Base-by-base conservation (phyloP, 257 asterid species). In the Galeopsis tetrahit region DNA sequence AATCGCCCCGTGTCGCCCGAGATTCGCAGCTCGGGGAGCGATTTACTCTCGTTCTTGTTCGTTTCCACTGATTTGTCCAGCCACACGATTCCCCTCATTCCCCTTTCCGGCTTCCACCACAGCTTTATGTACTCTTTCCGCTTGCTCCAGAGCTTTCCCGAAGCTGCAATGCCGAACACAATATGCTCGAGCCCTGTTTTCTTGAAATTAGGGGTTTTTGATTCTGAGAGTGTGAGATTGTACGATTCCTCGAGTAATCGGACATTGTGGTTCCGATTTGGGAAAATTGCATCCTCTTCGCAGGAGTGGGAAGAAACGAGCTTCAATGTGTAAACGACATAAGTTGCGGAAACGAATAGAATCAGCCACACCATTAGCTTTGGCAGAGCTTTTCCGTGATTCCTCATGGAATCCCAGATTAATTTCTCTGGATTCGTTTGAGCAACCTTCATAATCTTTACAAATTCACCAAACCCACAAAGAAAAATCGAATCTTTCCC, bases 81-180 rank as follows among this genome's bases (percentile, higher is more conserved):
- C 94, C 90, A 88, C 17, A 88, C 94, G 34, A 71, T 75, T 3
- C 94, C 93, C 8, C 94, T 80, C 83, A 86, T 85, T 53, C 44
- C 9, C 48, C 68, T 74, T 28, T 82, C 82, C 39, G 88, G 88
- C 60, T 62, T 62, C 90, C 89, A 87, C 93, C 93, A 87, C 7
- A 85, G 78, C 32, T 85, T 87, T 10, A 87, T 85, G 82, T 87
- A 87, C 83, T 87, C 89, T 66, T 87, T 85, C 21, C 93, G 51
- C 61, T 78, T 66, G 9, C 58, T 55, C 94, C 94, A 88, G 6
- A 88, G 81, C 72, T 79, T 88, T 8, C 90, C 82, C 0, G 94
- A 88, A 1, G 89, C 90, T 0, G 85, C 94, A 35, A 88, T 76
- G 75, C 94, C 94, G 79, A 88, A 88, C 1, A 82, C 84, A 3